phyloP scores from a whole-genome alignment of 345 rosid genomes.

The Arabidopsis thaliana region TAIR10.1 NC_003070.9:25051501-25052000 shows the following conservation, averaged over 20 bases:
- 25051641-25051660: slow-evolving; percentile 39
- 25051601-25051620: slow-evolving; percentile 17
- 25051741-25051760: background rate
- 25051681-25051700: slow-evolving; percentile 34
- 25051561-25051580: slow-evolving; percentile 19
- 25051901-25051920: background rate
- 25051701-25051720: slow-evolving; percentile 37
- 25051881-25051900: slow-evolving; percentile 12
- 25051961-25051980: background rate
- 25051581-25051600: slow-evolving; percentile 23
- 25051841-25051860: background rate
- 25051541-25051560: slow-evolving; percentile 44
- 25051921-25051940: background rate
- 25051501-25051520: slow-evolving; percentile 45
- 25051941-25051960: background rate
- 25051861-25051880: slow-evolving; percentile 5
- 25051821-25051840: background rate
- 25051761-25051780: background rate
- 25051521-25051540: slow-evolving; percentile 46
- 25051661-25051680: slow-evolving; percentile 33
- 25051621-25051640: slow-evolving; percentile 29
- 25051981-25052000: background rate
- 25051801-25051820: slow-evolving; percentile 21
- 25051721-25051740: background rate
- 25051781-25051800: background rate